A percentile compares a stretch with the other conserved stretches of the same genome.
These are phyloP conservation scores for Linderniella brevidens DNA, from an alignment of 257 asterid species.

Conservation along the genomic window DNA sequence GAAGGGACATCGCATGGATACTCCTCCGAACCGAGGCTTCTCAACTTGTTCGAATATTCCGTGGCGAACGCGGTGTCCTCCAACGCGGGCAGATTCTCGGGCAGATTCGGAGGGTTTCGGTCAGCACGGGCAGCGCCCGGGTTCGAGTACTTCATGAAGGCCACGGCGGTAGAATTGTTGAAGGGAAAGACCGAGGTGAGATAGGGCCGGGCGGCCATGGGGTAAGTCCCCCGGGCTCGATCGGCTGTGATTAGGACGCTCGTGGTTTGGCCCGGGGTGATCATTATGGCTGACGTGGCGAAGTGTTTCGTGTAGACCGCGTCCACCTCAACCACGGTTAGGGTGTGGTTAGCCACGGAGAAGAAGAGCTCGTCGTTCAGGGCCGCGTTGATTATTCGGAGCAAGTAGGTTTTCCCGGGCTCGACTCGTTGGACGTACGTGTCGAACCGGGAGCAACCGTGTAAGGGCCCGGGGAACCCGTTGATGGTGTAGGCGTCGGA, in stretches of 20 bases:
- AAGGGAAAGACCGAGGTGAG: conserved; percentile 57
- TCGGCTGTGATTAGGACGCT: conserved; percentile 44
- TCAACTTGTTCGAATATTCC: conserved; percentile 18
- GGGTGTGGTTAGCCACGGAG: conserved; percentile 42
- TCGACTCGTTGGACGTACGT: conserved; percentile 34
- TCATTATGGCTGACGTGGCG: conserved; percentile 40
- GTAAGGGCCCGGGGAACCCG: conserved; percentile 75
- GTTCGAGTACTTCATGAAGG: conserved; percentile 41
- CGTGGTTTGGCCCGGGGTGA: conserved; percentile 76
- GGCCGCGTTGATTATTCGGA: conserved; percentile 74
- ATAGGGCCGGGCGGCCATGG: conserved; percentile 74
- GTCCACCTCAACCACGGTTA: conserved; percentile 67
- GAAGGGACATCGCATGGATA: conserved; percentile 65
- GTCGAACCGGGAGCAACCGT: conserved; percentile 57
- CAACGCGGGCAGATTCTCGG: conserved; percentile 41
- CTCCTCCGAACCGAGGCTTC: conserved; percentile 35
- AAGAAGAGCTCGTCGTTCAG: conserved; percentile 65
- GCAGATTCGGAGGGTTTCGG: conserved; percentile 21
- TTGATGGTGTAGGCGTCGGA: conserved; percentile 86
- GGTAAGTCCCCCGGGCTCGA: conserved; percentile 27
- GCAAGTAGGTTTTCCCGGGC: conserved; percentile 47
- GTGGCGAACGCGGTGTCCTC: conserved; percentile 50
- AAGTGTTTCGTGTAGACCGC: conserved; percentile 58
- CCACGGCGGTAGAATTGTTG: conserved; percentile 49
- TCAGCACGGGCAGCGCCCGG: neutral